phyloP scores from a whole-genome alignment of 1,284 basidiomycete species.

The Ustilago curta region DNA sequence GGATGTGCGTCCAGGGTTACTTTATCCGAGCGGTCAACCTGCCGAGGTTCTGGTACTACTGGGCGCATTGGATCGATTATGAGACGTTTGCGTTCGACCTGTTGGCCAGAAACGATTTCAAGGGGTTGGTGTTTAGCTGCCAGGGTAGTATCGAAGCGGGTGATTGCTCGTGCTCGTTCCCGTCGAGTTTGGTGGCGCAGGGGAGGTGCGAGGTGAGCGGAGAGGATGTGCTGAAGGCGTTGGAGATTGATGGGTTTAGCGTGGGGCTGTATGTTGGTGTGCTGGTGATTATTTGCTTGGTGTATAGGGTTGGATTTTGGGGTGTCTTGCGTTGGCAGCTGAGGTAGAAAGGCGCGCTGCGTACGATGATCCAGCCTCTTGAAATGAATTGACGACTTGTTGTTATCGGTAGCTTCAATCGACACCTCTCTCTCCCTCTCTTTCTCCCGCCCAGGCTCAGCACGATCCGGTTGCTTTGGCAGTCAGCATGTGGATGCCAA shows the following conservation, averaged over 20 bases:
- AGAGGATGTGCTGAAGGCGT: conserved; percentile 44
- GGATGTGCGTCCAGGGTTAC: conserved; percentile 72
- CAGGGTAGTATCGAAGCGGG: conserved; percentile 58
- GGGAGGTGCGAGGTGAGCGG: conserved; percentile 40
- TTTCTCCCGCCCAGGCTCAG: no score
- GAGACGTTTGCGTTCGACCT: conserved; percentile 72
- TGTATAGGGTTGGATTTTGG: conserved; percentile 67
- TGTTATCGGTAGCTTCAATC: no score
- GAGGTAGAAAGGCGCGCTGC: conserved; percentile 1
- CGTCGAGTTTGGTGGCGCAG: conserved; percentile 21
- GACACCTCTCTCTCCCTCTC: no score
- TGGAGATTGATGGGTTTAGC: conserved; percentile 51
- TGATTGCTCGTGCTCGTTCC: conserved; percentile 30
- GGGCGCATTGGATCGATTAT: conserved; percentile 72
- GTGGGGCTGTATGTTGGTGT: conserved; percentile 66
- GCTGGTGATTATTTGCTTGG: conserved; percentile 27
- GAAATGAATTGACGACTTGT: no score
- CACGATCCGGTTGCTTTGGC: no score
- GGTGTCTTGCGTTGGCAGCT: conserved; percentile 38
- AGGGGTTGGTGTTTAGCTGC: conserved; percentile 73
- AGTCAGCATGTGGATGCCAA: no score
- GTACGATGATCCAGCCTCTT: no score
- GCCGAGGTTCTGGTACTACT: conserved; percentile 75
- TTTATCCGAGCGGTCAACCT: conserved; percentile 72
- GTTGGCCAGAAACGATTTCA: conserved; percentile 73